Percentiles rank a stretch among this genome's conserved stretches.
These are phyloP conservation scores for Pseudomassariella vexata DNA, from an alignment of 2,329 filamentous ascomycete species.

Conservation along the genomic window DNA sequence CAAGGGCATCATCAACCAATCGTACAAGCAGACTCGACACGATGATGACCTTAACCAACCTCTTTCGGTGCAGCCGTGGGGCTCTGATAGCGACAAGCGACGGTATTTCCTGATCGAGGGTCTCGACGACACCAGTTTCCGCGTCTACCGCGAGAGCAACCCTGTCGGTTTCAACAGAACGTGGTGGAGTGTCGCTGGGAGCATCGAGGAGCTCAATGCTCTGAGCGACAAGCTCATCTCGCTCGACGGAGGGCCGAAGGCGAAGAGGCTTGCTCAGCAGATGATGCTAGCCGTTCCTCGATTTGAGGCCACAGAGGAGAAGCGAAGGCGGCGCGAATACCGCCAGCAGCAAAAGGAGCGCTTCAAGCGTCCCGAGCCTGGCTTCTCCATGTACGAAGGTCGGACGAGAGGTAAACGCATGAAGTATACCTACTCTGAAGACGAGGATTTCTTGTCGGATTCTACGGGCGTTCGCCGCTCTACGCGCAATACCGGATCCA, in stretches of 20 bases:
- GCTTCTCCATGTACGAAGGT: conserved; percentile 91
- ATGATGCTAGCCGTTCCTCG: conserved; percentile 77
- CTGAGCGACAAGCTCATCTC: conserved; percentile 72
- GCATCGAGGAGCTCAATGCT: conserved; percentile 75
- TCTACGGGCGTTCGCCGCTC: conserved; percentile 59
- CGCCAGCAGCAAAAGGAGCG: conserved; percentile 78
- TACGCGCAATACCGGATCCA: conserved; percentile 66
- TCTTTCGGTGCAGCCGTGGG: conserved; percentile 86
- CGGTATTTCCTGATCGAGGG: conserved; percentile 94
- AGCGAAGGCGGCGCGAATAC: conserved; percentile 90
- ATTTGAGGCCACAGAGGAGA: conserved; percentile 94
- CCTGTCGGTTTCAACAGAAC: conserved; percentile 67
- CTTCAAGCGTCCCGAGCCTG: conserved; percentile 80
- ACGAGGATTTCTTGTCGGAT: conserved; percentile 66
- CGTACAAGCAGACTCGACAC: conserved; percentile 82
- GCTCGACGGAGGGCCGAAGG: conserved; percentile 74
- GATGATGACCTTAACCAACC: conserved; percentile 78
- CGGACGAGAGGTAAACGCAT: conserved; percentile 93
- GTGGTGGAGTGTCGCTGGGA: conserved; percentile 91
- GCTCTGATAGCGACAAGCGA: conserved; percentile 81
- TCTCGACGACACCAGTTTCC: conserved; percentile 86
- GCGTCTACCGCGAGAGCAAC: conserved; percentile 91
- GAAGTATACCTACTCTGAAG: conserved; percentile 93
- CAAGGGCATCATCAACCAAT: conserved; percentile 74
- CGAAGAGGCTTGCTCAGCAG: conserved; percentile 69